phyloP scores from a whole-genome alignment of 768 basidiomycete species.

The Suillus clintonianus region DNA sequence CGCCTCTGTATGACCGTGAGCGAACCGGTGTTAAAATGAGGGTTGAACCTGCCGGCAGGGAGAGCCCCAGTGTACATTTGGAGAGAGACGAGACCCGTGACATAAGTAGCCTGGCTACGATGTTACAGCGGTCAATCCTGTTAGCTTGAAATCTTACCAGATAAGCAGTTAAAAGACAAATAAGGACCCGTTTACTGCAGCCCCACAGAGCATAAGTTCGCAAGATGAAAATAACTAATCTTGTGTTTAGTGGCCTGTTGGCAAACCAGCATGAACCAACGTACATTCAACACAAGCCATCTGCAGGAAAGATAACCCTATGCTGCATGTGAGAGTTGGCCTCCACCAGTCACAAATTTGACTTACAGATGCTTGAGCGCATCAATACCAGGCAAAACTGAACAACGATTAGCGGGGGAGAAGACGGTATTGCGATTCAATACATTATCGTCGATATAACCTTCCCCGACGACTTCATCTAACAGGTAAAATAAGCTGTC shows the following conservation, averaged over 20 bases:
- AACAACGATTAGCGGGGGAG: not conserved
- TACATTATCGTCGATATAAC: not conserved
- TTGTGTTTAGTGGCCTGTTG: not conserved
- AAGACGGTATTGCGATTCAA: not conserved
- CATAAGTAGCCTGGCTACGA: not conserved
- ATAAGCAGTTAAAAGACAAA: not conserved
- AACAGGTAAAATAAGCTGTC: not conserved
- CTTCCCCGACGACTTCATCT: not conserved
- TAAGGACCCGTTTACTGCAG: not conserved
- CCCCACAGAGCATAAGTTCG: not conserved
- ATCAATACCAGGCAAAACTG: not conserved
- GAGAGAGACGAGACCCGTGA: not conserved
- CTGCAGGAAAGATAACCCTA: not conserved
- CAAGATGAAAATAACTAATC: not conserved
- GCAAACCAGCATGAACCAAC: not conserved
- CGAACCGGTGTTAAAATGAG: not conserved
- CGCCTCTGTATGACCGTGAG: not conserved
- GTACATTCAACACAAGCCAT: not conserved
- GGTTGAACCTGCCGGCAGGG: not conserved
- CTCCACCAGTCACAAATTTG: not conserved
- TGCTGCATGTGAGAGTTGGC: not conserved
- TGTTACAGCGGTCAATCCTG: not conserved
- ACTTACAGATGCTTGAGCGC: not conserved
- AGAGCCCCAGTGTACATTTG: not conserved
- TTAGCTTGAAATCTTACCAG: not conserved